Evolutionary conservation across 805 yeast genomes (phyloP), one percentile per base, ranked within the genome.

Genomic region (Brettanomyces sp.): DNA sequence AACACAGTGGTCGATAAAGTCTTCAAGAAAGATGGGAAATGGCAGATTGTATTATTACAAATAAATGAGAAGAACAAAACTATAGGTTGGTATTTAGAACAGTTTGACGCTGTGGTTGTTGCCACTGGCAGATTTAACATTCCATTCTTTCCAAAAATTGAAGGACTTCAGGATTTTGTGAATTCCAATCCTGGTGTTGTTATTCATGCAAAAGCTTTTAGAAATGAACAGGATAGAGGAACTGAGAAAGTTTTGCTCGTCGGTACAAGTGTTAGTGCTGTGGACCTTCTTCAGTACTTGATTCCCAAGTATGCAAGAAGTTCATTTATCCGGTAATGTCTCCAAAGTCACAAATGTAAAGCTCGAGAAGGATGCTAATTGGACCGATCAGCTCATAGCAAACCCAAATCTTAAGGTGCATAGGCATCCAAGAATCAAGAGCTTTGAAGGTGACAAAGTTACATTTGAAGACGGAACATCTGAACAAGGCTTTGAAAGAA

Each of bases 261-360:
- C 14, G 65, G 62, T 14, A 47, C 77, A 50, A 75, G 79, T 18
- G 77, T 88, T 4, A 77, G 85, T 47, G 93, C 88, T 8, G 72
- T 77, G 14, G 95, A 86, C 54, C 52, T 74, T 4, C 55, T 70
- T 11, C 77, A 73, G 52, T 73, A 73, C 47, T 53, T 65, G 13
- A 45, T 60, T 30, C 59, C 71, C 11, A 44, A 36, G 14, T 49
- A 53, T 35, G n/a, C 61, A 18, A 51, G 57, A 48, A 36, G 41
- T 40, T n/a, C 42, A 44, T 21, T 32, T 45, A 30, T 39, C 49
- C 22, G 13, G 18, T 28, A 41, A 41, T 18, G 12, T 24, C 8
- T 13, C 35, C 4, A 22, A 28, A n/a, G 9, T 14, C 21, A 21
- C 11, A 12, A 9, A 9, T 9, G 11, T 21, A 9, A 11, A 36